phyloP scores from a whole-genome alignment of 2,329 filamentous ascomycete species.

The Chaetomiaceae sp. region DNA sequence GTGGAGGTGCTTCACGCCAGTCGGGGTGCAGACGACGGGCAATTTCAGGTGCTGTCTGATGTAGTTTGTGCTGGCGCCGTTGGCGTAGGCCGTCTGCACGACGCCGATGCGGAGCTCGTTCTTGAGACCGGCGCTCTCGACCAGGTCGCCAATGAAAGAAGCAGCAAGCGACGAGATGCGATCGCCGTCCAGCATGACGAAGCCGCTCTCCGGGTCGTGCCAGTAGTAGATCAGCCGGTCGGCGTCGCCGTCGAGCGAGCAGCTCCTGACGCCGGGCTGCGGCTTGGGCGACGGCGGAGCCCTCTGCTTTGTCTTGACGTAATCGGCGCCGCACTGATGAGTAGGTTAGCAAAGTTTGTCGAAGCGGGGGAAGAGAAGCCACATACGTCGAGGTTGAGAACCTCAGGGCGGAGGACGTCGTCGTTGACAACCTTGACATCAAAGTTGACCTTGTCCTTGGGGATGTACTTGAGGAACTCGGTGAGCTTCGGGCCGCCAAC shows the following conservation, averaged over 20 bases:
- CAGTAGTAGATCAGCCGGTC: constrained; percentile 64
- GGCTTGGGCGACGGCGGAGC: constrained; percentile 80
- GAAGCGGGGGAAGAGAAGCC: background rate
- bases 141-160: constrained; percentile 86
- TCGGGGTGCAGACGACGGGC: constrained; percentile 87
- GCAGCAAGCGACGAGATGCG: constrained; percentile 93
- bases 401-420: constrained; percentile 83
- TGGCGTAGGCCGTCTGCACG: constrained; percentile 96
- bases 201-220: constrained; percentile 71
- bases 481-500: constrained; percentile 88
- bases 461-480: constrained; percentile 80
- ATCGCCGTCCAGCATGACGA: constrained; percentile 92
- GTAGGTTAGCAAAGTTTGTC: constrained; percentile 16
- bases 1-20: constrained; percentile 95
- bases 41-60: constrained; percentile 83
- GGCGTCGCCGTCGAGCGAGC: constrained; percentile 90
- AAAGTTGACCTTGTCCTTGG: constrained; percentile 63
- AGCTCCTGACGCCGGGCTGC: constrained; percentile 70
- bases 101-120: constrained; percentile 86
- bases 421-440: constrained; percentile 89
- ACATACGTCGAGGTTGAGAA: constrained; percentile 79
- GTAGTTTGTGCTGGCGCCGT: constrained; percentile 90
- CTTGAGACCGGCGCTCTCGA: constrained; percentile 71
- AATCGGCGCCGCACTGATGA: constrained; percentile 83
- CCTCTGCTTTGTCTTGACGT: constrained; percentile 93